Conservation (phyloP, 768 basidiomycete species). For the Mycena rebaudengoi region DNA sequence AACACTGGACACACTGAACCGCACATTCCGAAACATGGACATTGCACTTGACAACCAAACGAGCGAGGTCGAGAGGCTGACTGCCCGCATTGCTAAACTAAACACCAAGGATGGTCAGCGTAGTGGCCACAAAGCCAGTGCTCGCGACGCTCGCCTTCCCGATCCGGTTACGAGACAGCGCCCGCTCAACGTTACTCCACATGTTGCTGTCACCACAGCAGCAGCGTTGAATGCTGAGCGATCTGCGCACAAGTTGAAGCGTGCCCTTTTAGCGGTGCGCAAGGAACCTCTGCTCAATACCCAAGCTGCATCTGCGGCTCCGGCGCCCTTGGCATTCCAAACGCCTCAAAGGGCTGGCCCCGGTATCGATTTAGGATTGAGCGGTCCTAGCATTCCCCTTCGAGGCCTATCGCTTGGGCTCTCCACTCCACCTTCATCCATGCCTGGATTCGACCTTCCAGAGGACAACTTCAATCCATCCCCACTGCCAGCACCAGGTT, state of each 20-base stretch:
- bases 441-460: slow-evolving; percentile 41
- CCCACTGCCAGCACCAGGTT: slow-evolving; percentile 36
- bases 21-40: slow-evolving; percentile 88
- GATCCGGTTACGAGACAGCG: slow-evolving; percentile 46
- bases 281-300: slow-evolving; percentile 74
- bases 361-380: slow-evolving; percentile 17
- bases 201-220: slow-evolving; percentile 78
- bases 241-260: slow-evolving; percentile 74
- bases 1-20: slow-evolving; percentile 83
- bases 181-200: slow-evolving; percentile 60
- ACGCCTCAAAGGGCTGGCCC: slow-evolving; percentile 42
- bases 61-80: slow-evolving; percentile 59
- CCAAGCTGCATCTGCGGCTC: slow-evolving; percentile 49
- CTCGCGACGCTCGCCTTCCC: slow-evolving; percentile 53
- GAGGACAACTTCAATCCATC: slow-evolving; percentile 54
- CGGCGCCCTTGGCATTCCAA: slow-evolving; percentile 45
- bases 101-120: slow-evolving; percentile 42
- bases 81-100: slow-evolving; percentile 61
- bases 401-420: slow-evolving; percentile 3
- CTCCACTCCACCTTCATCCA: slow-evolving; percentile 17
- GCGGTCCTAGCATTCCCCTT: slow-evolving; percentile 1
- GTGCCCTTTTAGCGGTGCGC: slow-evolving; percentile 66
- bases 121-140: slow-evolving; percentile 16
- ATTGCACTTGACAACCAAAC: slow-evolving; percentile 70
- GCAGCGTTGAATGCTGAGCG: slow-evolving; percentile 86